Conservation (phyloP, 257 asterid genomes). For the Thymus mandschuricus region DNA sequence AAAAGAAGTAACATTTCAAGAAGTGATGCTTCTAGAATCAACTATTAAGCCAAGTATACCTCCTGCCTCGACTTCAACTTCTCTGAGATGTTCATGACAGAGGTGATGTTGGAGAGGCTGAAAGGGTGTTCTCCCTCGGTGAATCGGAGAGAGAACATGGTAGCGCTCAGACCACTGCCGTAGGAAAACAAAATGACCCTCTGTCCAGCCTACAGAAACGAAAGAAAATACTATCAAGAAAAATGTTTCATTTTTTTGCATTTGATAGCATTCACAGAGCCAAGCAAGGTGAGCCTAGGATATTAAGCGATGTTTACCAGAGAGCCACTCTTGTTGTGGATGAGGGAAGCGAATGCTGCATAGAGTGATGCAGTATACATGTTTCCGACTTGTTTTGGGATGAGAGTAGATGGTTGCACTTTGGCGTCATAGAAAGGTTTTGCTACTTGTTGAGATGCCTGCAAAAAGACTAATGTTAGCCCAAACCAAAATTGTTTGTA, state of each 20-base stretch:
- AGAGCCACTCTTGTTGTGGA: conserved; percentile 71
- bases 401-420: conserved; percentile 87
- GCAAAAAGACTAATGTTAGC: conserved; percentile 34
- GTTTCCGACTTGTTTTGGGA: conserved; percentile 98
- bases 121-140: conserved; percentile 80
- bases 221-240: conserved; percentile 11
- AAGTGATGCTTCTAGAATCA: not conserved
- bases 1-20: not conserved
- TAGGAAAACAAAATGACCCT: conserved; percentile 91
- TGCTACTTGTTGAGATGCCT: conserved; percentile 95
- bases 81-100: conserved; percentile 70
- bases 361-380: conserved; percentile 98
- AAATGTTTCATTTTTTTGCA: not conserved
- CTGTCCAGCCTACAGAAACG: conserved; percentile 68
- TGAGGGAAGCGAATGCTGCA: conserved; percentile 94
- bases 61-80: conserved; percentile 87
- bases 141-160: conserved; percentile 89
- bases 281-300: not conserved
- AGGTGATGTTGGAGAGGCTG: conserved; percentile 78
- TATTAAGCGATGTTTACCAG: conserved; percentile 58
- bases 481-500: conserved; percentile 8
- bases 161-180: conserved; percentile 86
- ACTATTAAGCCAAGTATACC: conserved; percentile 43
- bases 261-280: conserved; percentile 5
- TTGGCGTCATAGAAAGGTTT: conserved; percentile 76